Base-by-base conservation (phyloP, 1,284 basidiomycete species). In the Tylopilus sp. region DNA sequence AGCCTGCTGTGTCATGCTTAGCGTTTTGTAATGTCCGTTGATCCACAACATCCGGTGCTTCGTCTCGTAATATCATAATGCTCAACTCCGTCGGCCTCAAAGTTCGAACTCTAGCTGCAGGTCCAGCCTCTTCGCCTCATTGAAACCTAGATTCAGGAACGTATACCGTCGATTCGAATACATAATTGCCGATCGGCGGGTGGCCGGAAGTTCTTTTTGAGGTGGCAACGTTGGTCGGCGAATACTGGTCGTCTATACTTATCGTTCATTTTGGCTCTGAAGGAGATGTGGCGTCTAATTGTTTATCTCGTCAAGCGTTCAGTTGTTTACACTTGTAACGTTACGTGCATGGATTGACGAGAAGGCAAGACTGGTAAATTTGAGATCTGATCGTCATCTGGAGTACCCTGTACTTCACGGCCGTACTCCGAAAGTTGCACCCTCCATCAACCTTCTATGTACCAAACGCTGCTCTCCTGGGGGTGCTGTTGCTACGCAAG, bases 381-480 rank as follows among this genome's bases (percentile, higher is more conserved):
- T 31, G 7, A 50, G 36, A 54, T 46, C 42, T 29, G 19, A 35
- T 54, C 43, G 43, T 20, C 20, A 44, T 40, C 50, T 28, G 48
- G 22, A 35, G 37, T 42, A 43, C 32, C 25, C 29, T 28, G 13
- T 28, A 25, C 32, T 45, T 61, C 40, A 64, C 24, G 61, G 25
- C 8, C 52, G 54, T 10, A 52, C 54, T 35, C 48, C 37, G 5
- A 48, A 33, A 26, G 51, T 20, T 35, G 22, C n/a, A 11, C n/a
- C 14, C 17, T 43, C 26, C 19, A 29, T 35, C 20, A 17, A 11
- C n/a, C 14, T 14, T 43, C 26, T 19, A 29, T 20, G 26, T 69
- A 71, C 75, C 75, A 76, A 19, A 76, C 73, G 48, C 72, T 76
- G 22, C 74, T 75, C 47, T 53, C 51, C 50, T 72, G 65, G 11